These are phyloP conservation scores for Davidsoniella australis DNA, from an alignment of 2,329 filamentous ascomycete genomes.

Conservation along the genomic window DNA sequence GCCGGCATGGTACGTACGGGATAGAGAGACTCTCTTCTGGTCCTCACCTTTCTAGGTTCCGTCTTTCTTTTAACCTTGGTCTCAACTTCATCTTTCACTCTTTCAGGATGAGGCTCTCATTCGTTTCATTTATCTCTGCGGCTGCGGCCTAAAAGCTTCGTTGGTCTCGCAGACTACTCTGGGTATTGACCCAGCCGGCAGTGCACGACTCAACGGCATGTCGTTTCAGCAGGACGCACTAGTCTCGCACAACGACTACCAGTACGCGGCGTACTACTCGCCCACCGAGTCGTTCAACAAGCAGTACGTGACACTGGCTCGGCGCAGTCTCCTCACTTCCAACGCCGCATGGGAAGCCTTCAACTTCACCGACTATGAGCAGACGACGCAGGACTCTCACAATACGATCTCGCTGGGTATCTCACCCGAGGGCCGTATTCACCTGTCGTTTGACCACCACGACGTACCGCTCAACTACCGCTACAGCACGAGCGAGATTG, in stretches of 20 bases:
- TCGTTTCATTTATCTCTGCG: neutral
- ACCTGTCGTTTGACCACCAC: constrained; percentile 15
- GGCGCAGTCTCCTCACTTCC: constrained; percentile 9
- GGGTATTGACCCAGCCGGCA: constrained; percentile 13
- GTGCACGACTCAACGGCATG: constrained; percentile 14
- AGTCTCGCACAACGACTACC: constrained; percentile 13
- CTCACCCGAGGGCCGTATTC: constrained; percentile 14
- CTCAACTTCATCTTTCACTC: neutral
- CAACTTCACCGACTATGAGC: constrained; percentile 14
- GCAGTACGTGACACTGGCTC: constrained; percentile 14
- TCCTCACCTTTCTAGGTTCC: too few species aligned
- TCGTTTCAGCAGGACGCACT: constrained; percentile 15
- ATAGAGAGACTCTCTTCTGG: too few species aligned
- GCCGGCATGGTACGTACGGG: too few species aligned
- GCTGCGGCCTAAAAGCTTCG: neutral
- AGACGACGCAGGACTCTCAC: constrained; percentile 14
- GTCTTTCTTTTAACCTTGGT: too few species aligned
- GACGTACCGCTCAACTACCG: constrained; percentile 16
- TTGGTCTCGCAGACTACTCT: constrained; percentile 5
- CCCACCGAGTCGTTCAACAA: constrained; percentile 13
- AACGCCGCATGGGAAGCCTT: constrained; percentile 13
- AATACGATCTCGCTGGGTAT: constrained; percentile 16
- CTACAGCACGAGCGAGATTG: constrained; percentile 12
- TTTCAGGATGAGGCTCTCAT: constrained; percentile 2
- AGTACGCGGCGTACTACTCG: constrained; percentile 15